Conservation (phyloP, 208 protist species). For the Trypanosoma cruzi region DNA sequence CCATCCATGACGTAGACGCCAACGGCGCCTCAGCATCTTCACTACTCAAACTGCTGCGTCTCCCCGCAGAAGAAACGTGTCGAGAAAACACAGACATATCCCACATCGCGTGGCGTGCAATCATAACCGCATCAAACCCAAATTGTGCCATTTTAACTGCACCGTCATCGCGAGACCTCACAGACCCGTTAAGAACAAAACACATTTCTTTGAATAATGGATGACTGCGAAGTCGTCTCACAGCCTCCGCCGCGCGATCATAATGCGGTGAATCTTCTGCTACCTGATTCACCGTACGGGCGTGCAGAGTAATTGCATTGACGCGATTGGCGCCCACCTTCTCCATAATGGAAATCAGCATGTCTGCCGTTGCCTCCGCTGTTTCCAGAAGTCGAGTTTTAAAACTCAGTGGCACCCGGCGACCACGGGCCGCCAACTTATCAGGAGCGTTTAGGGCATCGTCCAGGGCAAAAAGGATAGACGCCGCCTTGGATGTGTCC, state of each 20-base stretch:
- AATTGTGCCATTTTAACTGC: conserved; percentile 43
- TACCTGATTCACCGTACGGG: conserved; percentile 62
- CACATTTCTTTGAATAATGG: conserved; percentile 42
- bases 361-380: conserved; percentile 56
- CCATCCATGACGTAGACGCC: conserved; percentile 23
- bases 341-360: conserved; percentile 63
- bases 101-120: conserved; percentile 96
- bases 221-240: conserved; percentile 35
- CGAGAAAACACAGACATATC: conserved; percentile 91
- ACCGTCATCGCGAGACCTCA: conserved; percentile 47
- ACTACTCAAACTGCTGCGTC: not conserved
- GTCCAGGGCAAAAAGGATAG: conserved; percentile 70
- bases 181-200: conserved; percentile 77
- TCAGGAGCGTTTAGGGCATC: conserved; percentile 39
- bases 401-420: conserved; percentile 67
- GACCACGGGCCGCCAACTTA: conserved; percentile 14
- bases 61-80: not conserved
- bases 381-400: conserved; percentile 73
- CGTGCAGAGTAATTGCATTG: conserved; percentile 89
- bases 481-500: conserved; percentile 47
- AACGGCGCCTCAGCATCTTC: conserved; percentile 6
- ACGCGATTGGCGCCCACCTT: conserved; percentile 42
- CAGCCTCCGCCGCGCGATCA: conserved; percentile 52
- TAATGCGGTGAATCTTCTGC: conserved; percentile 64
- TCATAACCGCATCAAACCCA: conserved; percentile 91